Base-by-base conservation (phyloP, 2,329 filamentous ascomycete species). In the Ophiostoma novo-ulmi region DNA sequence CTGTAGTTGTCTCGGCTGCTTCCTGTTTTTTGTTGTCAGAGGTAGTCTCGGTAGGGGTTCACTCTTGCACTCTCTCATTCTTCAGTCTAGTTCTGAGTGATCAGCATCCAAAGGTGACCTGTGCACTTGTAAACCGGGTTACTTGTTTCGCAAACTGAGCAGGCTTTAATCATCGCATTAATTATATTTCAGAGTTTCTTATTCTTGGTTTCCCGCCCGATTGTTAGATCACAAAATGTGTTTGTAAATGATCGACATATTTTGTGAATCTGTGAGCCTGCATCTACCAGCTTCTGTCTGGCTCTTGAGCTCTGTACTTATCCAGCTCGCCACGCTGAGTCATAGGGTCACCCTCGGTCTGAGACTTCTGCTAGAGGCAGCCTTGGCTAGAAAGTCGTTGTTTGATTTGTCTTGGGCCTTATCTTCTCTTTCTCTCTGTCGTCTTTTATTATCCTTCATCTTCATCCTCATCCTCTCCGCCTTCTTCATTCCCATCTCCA, bases 171-270 rank as follows among this genome's bases (percentile, higher is more conserved):
- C 11, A 58, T 26, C 52, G 52, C 52, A 58, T 58, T 26, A 58
- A 58, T 26, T 58, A 5, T 26, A 58, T 58, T 58, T 58, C 52
- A 26, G n/a, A 58, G 52, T n/a, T 58, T 22, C 52, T 58, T 58
- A 22, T 26, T 58, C 52, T 5, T 58, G 52, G 52, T 10, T 11
- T 26, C n/a, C 10, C 52, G 10, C 22, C 22, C 8, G 52, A 58
- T 26, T 22, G 22, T 26, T 22, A n/a, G 52, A 22, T 58, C n/a
- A 22, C 13, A 58, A 22, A 17, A 58, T 3, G 1, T 26, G n/a
- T 13, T 58, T 58, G 52, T 13, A 11, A 58, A 58, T 58, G 52
- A 58, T 58, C 52, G 52, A 58, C 52, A 58, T 26, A 26, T 13
- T 58, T 4, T 26, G 10, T 26, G 52, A 26, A 58, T 58, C 44